Evolutionary conservation across 345 rosid species (phyloP).

Genomic region (Murraya paniculata): DNA sequence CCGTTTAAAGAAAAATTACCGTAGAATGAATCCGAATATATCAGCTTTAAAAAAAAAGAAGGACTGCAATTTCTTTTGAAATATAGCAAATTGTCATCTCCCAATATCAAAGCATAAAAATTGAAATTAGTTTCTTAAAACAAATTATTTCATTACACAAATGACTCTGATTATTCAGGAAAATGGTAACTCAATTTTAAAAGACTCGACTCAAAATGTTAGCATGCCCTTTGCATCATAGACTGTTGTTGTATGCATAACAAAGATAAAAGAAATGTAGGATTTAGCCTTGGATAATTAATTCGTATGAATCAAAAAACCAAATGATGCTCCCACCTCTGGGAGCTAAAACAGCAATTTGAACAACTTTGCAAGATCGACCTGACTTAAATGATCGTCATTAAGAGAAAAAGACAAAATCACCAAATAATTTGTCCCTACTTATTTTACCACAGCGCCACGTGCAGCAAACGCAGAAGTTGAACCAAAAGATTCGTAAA

Average conservation of each 20-base stretch:
- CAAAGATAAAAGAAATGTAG: not conserved
- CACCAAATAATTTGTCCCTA: not conserved
- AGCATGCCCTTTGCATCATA: not conserved
- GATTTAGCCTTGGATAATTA: not conserved
- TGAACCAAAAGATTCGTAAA: slow-evolving; percentile 4
- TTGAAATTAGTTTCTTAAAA: too few species aligned
- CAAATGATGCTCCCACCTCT: not conserved
- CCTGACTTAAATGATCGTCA: not conserved
- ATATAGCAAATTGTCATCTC: not conserved
- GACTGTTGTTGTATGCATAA: not conserved
- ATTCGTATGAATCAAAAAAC: not conserved
- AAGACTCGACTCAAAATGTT: not conserved
- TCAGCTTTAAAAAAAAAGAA: not conserved
- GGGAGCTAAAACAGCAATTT: not conserved
- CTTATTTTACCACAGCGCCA: not conserved
- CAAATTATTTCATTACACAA: not conserved
- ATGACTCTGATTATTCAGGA: not conserved
- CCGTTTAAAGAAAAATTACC: not conserved
- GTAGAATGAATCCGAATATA: not conserved
- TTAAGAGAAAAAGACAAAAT: not conserved
- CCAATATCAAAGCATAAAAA: not conserved
- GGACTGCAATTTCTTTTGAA: not conserved
- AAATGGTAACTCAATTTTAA: not conserved
- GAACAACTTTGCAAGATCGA: not conserved
- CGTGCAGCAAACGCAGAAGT: not conserved